phyloP scores from a whole-genome alignment of 257 asterid genomes.

The Solanum lycopersicoides region DNA sequence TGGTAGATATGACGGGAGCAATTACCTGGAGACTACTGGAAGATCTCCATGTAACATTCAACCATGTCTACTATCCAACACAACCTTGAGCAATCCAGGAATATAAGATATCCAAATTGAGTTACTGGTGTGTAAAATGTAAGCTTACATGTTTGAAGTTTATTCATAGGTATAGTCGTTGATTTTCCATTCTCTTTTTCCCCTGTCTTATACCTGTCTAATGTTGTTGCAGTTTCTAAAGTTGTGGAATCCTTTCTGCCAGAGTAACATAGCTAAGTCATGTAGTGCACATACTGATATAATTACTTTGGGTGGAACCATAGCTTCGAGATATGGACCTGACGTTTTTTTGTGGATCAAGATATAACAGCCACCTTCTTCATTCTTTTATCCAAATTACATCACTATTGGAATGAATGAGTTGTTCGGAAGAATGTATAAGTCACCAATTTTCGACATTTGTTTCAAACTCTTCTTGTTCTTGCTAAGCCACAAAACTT shows the following conservation, averaged over 20 bases:
- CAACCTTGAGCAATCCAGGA: background rate
- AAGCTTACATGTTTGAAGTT: background rate
- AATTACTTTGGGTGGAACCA: conserved; percentile 14
- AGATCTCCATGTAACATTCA: no score
- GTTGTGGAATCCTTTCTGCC: conserved; percentile 32
- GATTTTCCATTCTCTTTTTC: background rate
- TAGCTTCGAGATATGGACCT: conserved; percentile 38
- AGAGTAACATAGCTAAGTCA: conserved; percentile 14
- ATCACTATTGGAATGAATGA: background rate
- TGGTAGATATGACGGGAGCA: conserved; percentile 63
- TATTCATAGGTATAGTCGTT: background rate
- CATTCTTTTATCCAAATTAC: background rate
- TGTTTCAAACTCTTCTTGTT: background rate
- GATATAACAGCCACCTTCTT: background rate
- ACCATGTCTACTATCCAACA: no score
- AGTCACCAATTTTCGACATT: background rate
- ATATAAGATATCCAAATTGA: background rate
- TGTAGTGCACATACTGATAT: conserved; percentile 17
- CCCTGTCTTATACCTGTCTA: background rate
- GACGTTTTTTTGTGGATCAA: background rate
- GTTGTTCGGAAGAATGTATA: background rate
- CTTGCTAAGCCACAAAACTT: background rate
- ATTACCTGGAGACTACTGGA: conserved; percentile 36
- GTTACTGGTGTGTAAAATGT: background rate
- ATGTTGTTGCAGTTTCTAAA: conserved; percentile 19